These are phyloP conservation scores for Solanum piurae DNA, from an alignment of 257 asterid species.

Conservation along the genomic window DNA sequence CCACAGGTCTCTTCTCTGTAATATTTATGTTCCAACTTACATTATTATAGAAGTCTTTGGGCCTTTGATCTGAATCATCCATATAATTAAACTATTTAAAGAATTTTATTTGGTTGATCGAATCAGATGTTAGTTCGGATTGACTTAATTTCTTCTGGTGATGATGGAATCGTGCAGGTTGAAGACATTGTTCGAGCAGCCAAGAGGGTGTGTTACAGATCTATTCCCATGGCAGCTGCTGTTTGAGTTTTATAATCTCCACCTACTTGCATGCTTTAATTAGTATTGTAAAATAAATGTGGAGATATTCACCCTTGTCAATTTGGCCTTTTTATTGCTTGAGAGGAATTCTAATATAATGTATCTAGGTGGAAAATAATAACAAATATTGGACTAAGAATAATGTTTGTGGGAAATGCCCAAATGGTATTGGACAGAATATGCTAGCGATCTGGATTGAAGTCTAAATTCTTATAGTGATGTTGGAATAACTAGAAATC, in stretches of 20 bases:
- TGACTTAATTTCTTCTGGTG: not conserved
- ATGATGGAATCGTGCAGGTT: not conserved
- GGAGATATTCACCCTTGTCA: not conserved
- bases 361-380: not conserved
- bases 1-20: conserved; percentile 36
- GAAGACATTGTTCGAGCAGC: not conserved
- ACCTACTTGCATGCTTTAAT: not conserved
- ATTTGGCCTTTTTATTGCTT: not conserved
- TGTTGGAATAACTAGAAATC: too few species aligned
- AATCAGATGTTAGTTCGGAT: not conserved
- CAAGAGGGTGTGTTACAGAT: conserved; percentile 29
- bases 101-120: not conserved
- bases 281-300: not conserved
- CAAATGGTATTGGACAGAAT: not conserved
- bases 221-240: conserved; percentile 22
- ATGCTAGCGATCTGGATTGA: not conserved
- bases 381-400: not conserved
- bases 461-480: too few species aligned
- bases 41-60: not conserved
- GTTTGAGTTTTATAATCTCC: conserved; percentile 7
- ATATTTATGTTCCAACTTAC: not conserved
- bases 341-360: not conserved
- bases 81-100: not conserved
- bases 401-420: not conserved
- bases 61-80: not conserved